A percentile compares a stretch with the other conserved stretches of the same genome.
phyloP scores from a whole-genome alignment of 208 protist genomes.

The Vickermania ingenoplastis region DNA sequence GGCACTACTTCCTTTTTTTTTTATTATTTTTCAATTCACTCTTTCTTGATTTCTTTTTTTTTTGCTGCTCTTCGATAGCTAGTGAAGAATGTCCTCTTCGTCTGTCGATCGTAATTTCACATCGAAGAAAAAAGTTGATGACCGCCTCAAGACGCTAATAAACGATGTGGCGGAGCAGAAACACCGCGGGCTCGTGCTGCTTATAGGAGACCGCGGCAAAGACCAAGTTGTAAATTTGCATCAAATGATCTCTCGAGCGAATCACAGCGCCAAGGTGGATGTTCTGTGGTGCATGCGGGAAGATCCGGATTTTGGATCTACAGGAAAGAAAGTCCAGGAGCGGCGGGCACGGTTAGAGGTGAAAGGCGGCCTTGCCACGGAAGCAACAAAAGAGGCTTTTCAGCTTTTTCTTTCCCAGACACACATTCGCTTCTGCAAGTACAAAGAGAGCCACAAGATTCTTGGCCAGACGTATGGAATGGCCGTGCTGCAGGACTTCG shows the following conservation, averaged over 20 bases:
- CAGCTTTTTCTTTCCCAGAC: constrained; percentile 97
- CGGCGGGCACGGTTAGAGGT: constrained; percentile 92
- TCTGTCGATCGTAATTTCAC: no score
- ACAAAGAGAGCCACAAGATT: constrained; percentile 98
- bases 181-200: constrained; percentile 95
- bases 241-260: constrained; percentile 97
- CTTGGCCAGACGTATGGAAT: constrained; percentile 99
- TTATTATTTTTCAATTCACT: no score
- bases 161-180: constrained; percentile 94
- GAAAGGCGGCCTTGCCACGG: constrained; percentile 87
- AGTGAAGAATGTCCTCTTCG: no score
- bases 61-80: no score
- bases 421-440: constrained; percentile 98
- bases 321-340: constrained; percentile 91
- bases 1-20: no score
- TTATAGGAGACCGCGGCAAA: constrained; percentile 97
- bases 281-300: constrained; percentile 99
- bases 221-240: constrained; percentile 98
- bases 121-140: constrained; percentile 88
- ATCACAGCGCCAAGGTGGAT: constrained; percentile 92
- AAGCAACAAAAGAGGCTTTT: constrained; percentile 95
- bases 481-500: constrained; percentile 99
- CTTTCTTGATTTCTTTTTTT: no score
- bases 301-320: constrained; percentile 96
- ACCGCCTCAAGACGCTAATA: constrained; percentile 92